phyloP scores from a whole-genome alignment of 805 yeast genomes.

The Candida sithepensis region DNA sequence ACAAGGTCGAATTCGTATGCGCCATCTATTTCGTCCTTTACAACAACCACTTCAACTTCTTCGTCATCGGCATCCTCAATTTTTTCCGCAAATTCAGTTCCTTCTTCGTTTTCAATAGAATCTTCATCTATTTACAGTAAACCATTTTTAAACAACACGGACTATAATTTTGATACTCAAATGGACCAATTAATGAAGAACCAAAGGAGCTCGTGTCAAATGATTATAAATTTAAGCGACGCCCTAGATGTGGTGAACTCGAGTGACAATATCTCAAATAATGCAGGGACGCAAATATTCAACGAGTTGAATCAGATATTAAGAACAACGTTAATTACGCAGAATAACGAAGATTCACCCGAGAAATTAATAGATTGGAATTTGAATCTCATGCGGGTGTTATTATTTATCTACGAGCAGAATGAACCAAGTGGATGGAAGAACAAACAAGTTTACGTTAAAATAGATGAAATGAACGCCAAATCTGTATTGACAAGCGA shows the following conservation, averaged over 20 bases:
- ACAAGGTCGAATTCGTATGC: constrained; percentile 1
- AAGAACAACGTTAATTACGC: constrained; percentile 17
- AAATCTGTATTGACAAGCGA: constrained; percentile 20
- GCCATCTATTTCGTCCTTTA: too few relatives aligned
- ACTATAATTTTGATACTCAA: not conserved
- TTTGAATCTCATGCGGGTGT: constrained; percentile 46
- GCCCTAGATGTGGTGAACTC: constrained; percentile 18
- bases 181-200: not conserved
- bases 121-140: not conserved
- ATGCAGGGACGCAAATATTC: constrained; percentile 24
- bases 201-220: not conserved
- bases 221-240: constrained; percentile 11
- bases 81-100: not conserved
- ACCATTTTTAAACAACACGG: not conserved
- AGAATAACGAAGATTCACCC: constrained; percentile 5
- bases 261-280: constrained; percentile 9
- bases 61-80: constrained; percentile 1
- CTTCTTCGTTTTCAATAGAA: constrained; percentile 1
- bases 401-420: constrained; percentile 34
- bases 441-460: constrained; percentile 12
- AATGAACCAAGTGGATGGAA: constrained; percentile 10
- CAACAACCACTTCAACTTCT: constrained; percentile 1
- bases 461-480: constrained; percentile 12
- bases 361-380: constrained; percentile 50
- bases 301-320: constrained; percentile 21